phyloP scores from a whole-genome alignment of 352 stramenopile species.

The Globisporangium yorkense region DNA sequence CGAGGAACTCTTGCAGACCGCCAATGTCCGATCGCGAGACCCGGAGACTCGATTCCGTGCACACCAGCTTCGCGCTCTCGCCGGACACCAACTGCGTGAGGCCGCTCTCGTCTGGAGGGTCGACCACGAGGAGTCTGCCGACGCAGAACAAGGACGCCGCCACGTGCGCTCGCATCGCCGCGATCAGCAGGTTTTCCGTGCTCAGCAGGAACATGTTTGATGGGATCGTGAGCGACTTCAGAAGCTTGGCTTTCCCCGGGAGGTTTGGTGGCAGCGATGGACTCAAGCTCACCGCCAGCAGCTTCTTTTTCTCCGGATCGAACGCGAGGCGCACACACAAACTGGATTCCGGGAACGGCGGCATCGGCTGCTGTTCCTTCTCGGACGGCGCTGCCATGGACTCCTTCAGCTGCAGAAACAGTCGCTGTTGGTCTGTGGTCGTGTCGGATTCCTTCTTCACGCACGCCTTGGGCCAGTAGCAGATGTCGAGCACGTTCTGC shows the following conservation, averaged over 20 bases:
- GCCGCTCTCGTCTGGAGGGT: conserved; percentile 49
- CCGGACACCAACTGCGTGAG: conserved; percentile 60
- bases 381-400: conserved; percentile 15
- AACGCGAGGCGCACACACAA: conserved; percentile 64
- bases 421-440: conserved; percentile 53
- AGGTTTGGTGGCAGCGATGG: conserved; percentile 64
- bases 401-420: conserved; percentile 54
- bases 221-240: conserved; percentile 58
- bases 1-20: conserved; percentile 66
- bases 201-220: conserved; percentile 79
- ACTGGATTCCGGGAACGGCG: conserved; percentile 58
- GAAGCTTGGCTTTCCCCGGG: conserved; percentile 35
- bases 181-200: conserved; percentile 67
- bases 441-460: conserved; percentile 43
- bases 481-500: conserved; percentile 72
- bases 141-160: conserved; percentile 67
- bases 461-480: conserved; percentile 78
- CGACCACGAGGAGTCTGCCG: conserved; percentile 61
- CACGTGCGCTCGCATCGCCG: conserved; percentile 70
- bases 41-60: conserved; percentile 50
- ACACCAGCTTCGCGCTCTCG: conserved; percentile 62
- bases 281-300: conserved; percentile 57
- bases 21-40: conserved; percentile 69
- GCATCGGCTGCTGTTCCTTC: conserved; percentile 16
- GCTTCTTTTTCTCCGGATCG: conserved; percentile 50